Evolutionary conservation across 352 stramenopile genomes (phyloP), one percentile per base, ranked within the genome.

Genomic region (Pythium aristosporum): DNA sequence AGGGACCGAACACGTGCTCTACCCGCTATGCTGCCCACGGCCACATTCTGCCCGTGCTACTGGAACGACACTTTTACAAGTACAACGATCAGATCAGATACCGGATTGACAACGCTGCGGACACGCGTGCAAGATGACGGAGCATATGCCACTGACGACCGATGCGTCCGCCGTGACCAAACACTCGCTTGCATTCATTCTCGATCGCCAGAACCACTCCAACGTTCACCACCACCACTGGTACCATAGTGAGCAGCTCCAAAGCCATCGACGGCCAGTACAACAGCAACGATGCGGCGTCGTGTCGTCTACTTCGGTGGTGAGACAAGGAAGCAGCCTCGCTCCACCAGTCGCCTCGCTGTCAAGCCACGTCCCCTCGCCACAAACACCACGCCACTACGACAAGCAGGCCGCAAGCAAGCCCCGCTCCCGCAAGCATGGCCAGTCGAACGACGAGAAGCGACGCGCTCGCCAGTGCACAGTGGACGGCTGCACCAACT

Each of bases 401-500:
- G 44, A 30, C n/a, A 11, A 32, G 1, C 11, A 16, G 7, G 5
- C 50, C 18, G n/a, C 30, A 16, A 9, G 16, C 1, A 32, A 43
- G n/a, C 50, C 50, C 23, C 36, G 36, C 9, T 21, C 18, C 5
- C 52, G 54, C 37, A 43, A 32, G 18, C 54, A 16, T 5, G 13
- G 23, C 21, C 44, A 41, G 54, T 50, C 53, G 4, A 61, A 68
- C 25, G 71, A 77, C 30, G 75, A 79, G 53, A 81, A 78, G 62
- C 65, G 71, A 21, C 63, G 65, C 13, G 68, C 57, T n/a, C 62
- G 76, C 11, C 69, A 61, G 21, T 84, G 76, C 59, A 73, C 65
- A 15, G 51, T 72, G 42, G 71, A 80, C 7, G 76, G 74, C 18
- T 81, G 73, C 65, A 60, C 25, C 53, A 80, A 80, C 57, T 84